Conservation (phyloP, 257 asterid species). For the Haberlea rhodopensis region DNA sequence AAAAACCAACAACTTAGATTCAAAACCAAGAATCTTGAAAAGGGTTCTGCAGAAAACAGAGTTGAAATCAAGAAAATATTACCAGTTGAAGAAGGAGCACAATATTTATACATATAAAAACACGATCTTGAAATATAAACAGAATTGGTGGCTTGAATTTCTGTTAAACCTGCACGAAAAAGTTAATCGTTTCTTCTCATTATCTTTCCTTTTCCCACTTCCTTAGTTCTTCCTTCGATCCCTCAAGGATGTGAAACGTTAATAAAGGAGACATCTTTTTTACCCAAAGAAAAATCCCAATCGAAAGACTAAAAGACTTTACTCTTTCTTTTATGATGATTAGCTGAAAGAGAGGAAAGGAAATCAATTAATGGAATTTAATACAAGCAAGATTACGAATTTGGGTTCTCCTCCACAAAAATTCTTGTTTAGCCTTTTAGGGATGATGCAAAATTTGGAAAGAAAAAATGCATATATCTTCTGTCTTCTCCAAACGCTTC, state of each 20-base stretch:
- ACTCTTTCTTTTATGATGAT: too few relatives aligned
- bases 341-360: too few relatives aligned
- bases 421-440: slow-evolving; percentile 3
- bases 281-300: background rate
- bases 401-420: slow-evolving; percentile 25
- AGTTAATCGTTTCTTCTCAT: background rate
- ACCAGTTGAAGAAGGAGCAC: slow-evolving; percentile 43
- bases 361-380: too few relatives aligned
- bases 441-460: background rate
- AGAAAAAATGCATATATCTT: background rate
- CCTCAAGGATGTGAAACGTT: slow-evolving; percentile 27
- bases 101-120: background rate
- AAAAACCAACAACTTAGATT: slow-evolving; percentile 8
- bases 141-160: too few relatives aligned
- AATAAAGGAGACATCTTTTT: slow-evolving; percentile 24
- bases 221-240: slow-evolving; percentile 27
- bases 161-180: background rate
- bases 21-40: slow-evolving; percentile 20
- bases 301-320: background rate
- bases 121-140: slow-evolving; percentile 6
- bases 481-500: too few relatives aligned
- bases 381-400: too few relatives aligned
- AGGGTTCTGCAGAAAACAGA: background rate
- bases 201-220: slow-evolving; percentile 55
- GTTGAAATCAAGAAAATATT: background rate